Percentiles rank a stretch among this genome's conserved stretches.
phyloP scores from a whole-genome alignment of 257 asterid species.

The Prunella vulgaris region DNA sequence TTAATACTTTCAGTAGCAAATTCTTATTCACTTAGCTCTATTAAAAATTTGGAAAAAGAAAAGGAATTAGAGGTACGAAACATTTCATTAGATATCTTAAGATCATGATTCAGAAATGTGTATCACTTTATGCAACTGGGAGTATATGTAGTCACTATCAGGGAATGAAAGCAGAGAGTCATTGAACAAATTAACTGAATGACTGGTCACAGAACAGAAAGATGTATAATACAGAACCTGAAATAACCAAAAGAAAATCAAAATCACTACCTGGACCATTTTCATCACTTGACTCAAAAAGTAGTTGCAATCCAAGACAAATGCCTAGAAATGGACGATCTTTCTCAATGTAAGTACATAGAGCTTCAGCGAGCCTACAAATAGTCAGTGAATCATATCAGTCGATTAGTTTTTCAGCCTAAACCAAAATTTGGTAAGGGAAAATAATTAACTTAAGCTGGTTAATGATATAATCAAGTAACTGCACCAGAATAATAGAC shows the following conservation, averaged over 20 bases:
- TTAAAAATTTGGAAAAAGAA: neutral
- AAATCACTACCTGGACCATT: constrained; percentile 72
- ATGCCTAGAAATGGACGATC: constrained; percentile 97
- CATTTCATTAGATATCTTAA: neutral
- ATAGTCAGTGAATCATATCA: constrained; percentile 17
- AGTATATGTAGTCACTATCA: neutral
- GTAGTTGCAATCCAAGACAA: constrained; percentile 96
- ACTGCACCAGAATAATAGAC: neutral
- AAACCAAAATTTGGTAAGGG: neutral
- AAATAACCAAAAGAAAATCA: neutral
- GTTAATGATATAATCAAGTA: neutral
- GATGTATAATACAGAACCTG: neutral
- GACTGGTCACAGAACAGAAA: neutral
- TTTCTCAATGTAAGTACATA: constrained; percentile 73
- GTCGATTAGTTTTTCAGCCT: neutral
- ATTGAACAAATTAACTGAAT: neutral
- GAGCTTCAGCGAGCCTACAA: constrained; percentile 79
- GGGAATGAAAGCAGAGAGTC: neutral
- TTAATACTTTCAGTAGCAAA: neutral
- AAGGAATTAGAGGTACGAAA: neutral
- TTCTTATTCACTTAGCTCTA: neutral
- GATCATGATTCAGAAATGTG: neutral
- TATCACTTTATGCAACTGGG: neutral
- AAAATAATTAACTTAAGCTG: neutral
- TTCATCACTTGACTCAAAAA: constrained; percentile 94